Conservation (phyloP, 495 filamentous ascomycete species). For the Pseudoneurospora amorphoporcata region DNA sequence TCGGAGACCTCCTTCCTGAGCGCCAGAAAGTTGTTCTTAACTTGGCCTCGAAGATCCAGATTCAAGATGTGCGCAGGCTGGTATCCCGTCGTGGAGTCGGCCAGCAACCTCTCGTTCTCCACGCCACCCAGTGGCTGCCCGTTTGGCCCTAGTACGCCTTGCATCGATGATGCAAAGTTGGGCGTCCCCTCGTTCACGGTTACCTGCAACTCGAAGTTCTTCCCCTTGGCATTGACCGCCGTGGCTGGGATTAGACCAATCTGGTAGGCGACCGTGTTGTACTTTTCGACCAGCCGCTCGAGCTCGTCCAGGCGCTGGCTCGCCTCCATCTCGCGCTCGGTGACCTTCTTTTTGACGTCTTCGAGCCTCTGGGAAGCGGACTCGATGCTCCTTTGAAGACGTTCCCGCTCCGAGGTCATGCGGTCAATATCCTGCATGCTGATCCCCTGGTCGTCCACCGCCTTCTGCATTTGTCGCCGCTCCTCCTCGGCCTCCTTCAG, state of each 20-base stretch:
- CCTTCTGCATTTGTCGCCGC: conserved; percentile 62
- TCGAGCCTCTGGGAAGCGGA: conserved; percentile 61
- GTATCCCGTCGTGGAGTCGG: conserved; percentile 74
- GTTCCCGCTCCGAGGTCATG: conserved; percentile 90
- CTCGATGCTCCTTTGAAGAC: conserved; percentile 75
- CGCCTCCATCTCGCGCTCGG: conserved; percentile 76
- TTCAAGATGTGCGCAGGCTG: conserved; percentile 80
- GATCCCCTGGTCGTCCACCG: conserved; percentile 85
- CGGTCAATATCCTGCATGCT: conserved; percentile 96
- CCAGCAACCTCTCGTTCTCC: conserved; percentile 56
- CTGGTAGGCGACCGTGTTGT: conserved; percentile 90
- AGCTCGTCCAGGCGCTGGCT: conserved; percentile 77
- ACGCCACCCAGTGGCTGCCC: conserved; percentile 45
- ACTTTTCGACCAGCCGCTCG: conserved; percentile 73
- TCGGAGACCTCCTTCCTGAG: conserved; percentile 85
- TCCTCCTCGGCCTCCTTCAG: conserved; percentile 73
- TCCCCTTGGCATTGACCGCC: conserved; percentile 73
- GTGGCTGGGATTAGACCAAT: conserved; percentile 78
- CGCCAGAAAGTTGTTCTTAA: conserved; percentile 65
- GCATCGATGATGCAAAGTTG: conserved; percentile 53
- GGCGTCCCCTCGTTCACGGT: conserved; percentile 51
- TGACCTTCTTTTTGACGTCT: conserved; percentile 68
- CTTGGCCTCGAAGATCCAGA: conserved; percentile 68
- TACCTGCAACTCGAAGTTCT: conserved; percentile 72
- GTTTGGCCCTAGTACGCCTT: not conserved